phyloP scores from a whole-genome alignment of 2,329 filamentous ascomycete species.

The Colletotrichum sp. region DNA sequence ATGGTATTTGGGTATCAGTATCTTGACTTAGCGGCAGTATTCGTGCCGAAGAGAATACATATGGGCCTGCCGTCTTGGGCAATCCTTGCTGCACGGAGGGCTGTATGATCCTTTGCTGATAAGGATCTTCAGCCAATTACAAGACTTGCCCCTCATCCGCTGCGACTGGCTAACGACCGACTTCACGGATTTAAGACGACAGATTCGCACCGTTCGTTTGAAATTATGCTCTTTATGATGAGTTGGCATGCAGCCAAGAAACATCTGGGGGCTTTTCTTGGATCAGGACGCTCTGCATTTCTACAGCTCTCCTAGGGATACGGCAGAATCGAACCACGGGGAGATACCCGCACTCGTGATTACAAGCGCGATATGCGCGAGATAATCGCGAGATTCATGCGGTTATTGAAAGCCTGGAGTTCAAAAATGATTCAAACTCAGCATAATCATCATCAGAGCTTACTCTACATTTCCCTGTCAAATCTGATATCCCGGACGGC shows the following conservation, averaged over 20 bases:
- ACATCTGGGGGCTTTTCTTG: background rate
- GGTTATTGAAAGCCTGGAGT: background rate
- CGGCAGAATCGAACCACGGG: background rate
- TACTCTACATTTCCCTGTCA: background rate
- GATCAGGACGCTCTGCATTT: background rate
- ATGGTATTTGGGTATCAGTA: background rate
- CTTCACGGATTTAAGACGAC: background rate
- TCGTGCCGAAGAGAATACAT: background rate
- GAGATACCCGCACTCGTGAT: background rate
- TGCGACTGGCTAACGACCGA: background rate
- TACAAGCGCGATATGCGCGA: background rate
- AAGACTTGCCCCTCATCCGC: background rate
- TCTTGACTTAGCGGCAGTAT: background rate
- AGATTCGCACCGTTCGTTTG: fast-evolving
- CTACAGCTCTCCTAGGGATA: background rate
- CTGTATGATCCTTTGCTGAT: background rate
- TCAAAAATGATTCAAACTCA: background rate
- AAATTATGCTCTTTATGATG: background rate
- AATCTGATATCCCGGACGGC: no score
- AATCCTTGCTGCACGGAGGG: background rate
- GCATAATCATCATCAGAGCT: background rate
- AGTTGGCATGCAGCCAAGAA: background rate
- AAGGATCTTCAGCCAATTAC: background rate
- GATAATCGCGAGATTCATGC: background rate
- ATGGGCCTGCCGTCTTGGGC: background rate